These are phyloP conservation scores for Zygosaccharomyces siamensis DNA, from an alignment of 805 yeast species.

Conservation along the genomic window DNA sequence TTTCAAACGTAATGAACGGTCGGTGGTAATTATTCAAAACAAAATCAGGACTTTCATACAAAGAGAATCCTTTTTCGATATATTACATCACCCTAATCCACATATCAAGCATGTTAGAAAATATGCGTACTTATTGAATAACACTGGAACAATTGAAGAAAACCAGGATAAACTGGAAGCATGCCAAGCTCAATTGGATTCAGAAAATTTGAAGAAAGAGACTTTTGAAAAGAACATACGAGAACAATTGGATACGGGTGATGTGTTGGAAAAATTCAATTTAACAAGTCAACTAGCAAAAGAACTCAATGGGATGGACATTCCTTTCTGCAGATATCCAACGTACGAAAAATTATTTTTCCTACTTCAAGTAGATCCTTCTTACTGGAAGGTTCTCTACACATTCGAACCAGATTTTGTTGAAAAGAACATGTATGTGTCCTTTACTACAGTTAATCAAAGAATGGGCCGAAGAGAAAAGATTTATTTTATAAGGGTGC, in stretches of 20 bases:
- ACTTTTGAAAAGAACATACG: constrained; percentile 68
- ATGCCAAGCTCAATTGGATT: constrained; percentile 61
- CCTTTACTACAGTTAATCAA: constrained; percentile 30
- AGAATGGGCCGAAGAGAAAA: constrained; percentile 55
- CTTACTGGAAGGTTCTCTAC: constrained; percentile 58
- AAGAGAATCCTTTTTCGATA: constrained; percentile 65
- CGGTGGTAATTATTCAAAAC: constrained; percentile 70
- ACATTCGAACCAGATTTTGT: constrained; percentile 33
- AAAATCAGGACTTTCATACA: constrained; percentile 61
- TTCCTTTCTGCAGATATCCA: constrained; percentile 19
- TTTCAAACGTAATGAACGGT: constrained; percentile 52
- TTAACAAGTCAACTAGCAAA: constrained; percentile 45
- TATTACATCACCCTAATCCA: constrained; percentile 69
- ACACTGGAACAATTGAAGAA: constrained; percentile 66
- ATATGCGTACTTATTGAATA: constrained; percentile 71
- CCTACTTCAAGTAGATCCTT: constrained; percentile 76
- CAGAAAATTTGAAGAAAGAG: constrained; percentile 65
- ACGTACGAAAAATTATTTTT: constrained; percentile 72
- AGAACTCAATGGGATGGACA: constrained; percentile 10
- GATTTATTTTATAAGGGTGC: constrained; percentile 54
- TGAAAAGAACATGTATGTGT: constrained; percentile 27
- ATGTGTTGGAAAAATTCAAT: constrained; percentile 71
- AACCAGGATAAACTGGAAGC: constrained; percentile 68
- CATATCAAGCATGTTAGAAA: constrained; percentile 69
- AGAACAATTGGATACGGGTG: constrained; percentile 71